Evolutionary conservation across 768 basidiomycete species (phyloP).

Genomic region (Collybia nuda): DNA sequence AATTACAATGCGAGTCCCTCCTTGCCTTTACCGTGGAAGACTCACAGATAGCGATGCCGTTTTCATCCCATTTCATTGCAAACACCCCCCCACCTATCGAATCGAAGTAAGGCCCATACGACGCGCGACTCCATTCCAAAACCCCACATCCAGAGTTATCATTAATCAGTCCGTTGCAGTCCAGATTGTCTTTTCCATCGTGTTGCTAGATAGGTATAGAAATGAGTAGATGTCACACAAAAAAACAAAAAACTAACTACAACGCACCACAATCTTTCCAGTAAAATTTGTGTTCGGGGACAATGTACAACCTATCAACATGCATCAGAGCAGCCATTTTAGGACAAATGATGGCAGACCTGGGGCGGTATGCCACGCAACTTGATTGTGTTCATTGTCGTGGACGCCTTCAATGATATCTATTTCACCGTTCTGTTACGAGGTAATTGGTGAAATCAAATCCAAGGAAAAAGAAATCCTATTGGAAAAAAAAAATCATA

Average conservation of each 20-base stretch:
- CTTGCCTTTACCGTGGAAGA: constrained; percentile 3
- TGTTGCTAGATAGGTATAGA: constrained; percentile 29
- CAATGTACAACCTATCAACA: constrained; percentile 52
- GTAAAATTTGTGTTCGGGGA: constrained; percentile 57
- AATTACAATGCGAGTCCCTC: constrained; percentile 3
- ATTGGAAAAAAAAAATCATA: constrained; percentile 29
- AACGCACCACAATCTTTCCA: constrained; percentile 60
- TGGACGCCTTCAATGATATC: constrained; percentile 87
- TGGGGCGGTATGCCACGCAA: constrained; percentile 75
- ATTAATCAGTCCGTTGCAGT: constrained; percentile 53
- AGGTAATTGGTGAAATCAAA: constrained; percentile 9
- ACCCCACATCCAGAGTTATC: constrained; percentile 76
- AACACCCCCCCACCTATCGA: constrained; percentile 80
- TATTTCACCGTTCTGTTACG: constrained; percentile 74
- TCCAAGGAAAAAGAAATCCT: neutral
- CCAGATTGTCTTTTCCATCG: constrained; percentile 49
- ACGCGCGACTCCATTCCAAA: constrained; percentile 76
- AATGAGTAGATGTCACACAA: neutral
- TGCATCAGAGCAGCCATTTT: neutral
- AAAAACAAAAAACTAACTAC: neutral
- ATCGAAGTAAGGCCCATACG: constrained; percentile 84
- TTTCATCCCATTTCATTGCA: constrained; percentile 87
- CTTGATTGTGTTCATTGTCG: constrained; percentile 82
- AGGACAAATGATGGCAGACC: constrained; percentile 34
- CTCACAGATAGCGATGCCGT: constrained; percentile 75